phyloP scores from a whole-genome alignment of 352 stramenopile genomes.

The Saprolegnia diclina region DNA sequence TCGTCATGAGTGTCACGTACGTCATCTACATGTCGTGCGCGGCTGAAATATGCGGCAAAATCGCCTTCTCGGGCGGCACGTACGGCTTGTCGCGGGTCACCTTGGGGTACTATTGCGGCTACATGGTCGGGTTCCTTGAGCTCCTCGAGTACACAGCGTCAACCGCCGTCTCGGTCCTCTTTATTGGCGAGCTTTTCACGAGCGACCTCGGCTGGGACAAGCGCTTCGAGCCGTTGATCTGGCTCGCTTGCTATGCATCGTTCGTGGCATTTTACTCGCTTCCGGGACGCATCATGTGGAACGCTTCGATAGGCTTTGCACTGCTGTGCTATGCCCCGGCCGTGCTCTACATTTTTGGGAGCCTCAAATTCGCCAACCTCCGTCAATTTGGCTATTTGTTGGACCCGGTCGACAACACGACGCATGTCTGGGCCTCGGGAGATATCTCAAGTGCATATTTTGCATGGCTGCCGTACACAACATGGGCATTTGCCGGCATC shows the following conservation, averaged over 20 bases:
- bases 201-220: background rate
- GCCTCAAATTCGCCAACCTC: background rate
- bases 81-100: constrained; percentile 32
- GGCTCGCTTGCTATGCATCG: constrained; percentile 11
- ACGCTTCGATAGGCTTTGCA: background rate
- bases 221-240: constrained; percentile 23
- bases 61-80: constrained; percentile 25
- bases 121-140: constrained; percentile 31
- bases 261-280: background rate
- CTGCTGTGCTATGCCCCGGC: background rate
- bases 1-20: constrained; percentile 19
- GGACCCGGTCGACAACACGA: background rate
- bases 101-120: constrained; percentile 31
- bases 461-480: background rate
- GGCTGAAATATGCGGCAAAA: constrained; percentile 29
- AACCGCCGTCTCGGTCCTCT: constrained; percentile 30
- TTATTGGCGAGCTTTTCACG: constrained; percentile 28
- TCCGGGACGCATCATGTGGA: background rate
- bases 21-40: constrained; percentile 31
- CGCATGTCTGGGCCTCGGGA: background rate
- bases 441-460: background rate
- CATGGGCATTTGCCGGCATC: background rate
- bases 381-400: background rate
- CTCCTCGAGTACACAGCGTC: constrained; percentile 10
- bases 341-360: background rate